Evolutionary conservation across 257 asterid genomes (phyloP), one percentile per base, ranked within the genome.

Genomic region (Perilla frutescens): DNA sequence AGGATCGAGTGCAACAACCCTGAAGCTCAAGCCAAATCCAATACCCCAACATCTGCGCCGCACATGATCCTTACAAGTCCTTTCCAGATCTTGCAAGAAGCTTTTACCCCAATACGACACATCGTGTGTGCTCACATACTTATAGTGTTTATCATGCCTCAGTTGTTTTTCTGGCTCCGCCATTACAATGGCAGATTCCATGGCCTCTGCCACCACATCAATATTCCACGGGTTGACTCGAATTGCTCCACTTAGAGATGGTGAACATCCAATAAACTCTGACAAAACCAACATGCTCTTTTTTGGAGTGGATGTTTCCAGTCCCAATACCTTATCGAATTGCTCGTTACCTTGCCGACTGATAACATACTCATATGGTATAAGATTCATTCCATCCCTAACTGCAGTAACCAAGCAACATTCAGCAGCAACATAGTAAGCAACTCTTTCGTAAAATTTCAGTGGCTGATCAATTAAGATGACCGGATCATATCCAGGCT

Each of bases 91-190:
- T 29, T 88, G 95, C 74, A 89, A 84, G 85, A 91, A 91, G 75
- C 97, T 91, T 20, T 90, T 88, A 14, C 96, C 96, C 97, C 97
- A 91, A 71, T 91, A 91, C 12, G 90, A 93, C 20, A 91, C 97
- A 69, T 91, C 91, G 49, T 91, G 97, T 14, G 97, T 87, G 76
- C 97, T 91, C 14, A 91, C 97, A 8, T 91, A 91, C 85, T 84
- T 89, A 47, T 89, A 91, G 64, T 91, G 97, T 62, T 91, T 91
- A 43, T 91, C 97, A 26, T 91, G 97, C 81, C 97, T 84, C 59
- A 91, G 71, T 72, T 85, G 96, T 60, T 91, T 91, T 77, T 91
- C 97, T 1, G 89, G 90, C 82, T 88, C 96, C 2, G 96, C 84
- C 96, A 88, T 86, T 60, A 79, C 90, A 51, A 89, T 83, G 61